Evolutionary conservation across 1,284 basidiomycete species (phyloP).

Genomic region (Ustilago tritici): DNA sequence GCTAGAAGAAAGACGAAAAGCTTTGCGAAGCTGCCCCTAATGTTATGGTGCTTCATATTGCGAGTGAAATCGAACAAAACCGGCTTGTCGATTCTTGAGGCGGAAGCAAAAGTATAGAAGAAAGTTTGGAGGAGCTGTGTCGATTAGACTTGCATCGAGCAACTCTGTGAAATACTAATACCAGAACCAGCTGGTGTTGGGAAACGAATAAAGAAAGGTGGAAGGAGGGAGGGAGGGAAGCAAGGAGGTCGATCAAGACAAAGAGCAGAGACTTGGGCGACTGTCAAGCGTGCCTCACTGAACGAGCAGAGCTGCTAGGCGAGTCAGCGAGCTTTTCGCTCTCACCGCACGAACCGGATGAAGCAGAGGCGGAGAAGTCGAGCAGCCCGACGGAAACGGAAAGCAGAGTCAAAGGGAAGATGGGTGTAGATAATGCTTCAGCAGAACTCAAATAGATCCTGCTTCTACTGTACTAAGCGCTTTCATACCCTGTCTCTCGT

Average conservation of each 20-base stretch:
- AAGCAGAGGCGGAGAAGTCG: no score
- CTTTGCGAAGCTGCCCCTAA: not conserved
- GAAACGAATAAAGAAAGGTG: slow-evolving; percentile 9
- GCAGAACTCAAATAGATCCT: not conserved
- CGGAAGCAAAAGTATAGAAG: not conserved
- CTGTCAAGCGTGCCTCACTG: no score
- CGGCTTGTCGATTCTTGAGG: slow-evolving; percentile 5
- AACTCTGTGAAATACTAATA: not conserved
- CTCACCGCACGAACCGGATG: no score
- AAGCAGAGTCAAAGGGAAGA: no score
- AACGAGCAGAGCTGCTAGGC: no score
- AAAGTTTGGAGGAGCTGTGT: not conserved
- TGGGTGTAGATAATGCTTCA: no score
- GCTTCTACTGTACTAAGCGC: not conserved
- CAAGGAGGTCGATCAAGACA: not conserved
- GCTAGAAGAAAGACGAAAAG: not conserved
- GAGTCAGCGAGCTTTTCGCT: no score
- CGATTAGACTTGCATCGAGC: slow-evolving; percentile 13
- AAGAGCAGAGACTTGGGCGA: not conserved
- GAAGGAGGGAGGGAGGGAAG: slow-evolving; percentile 11
- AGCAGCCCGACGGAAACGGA: no score
- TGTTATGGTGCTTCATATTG: not conserved
- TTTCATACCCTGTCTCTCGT: no score
- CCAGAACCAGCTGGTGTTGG: not conserved
- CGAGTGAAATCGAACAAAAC: not conserved